Percentiles rank a stretch among this genome's conserved stretches.
Evolutionary conservation across 2,329 filamentous ascomycete species (phyloP).

Genomic region (Nemania diffusa): DNA sequence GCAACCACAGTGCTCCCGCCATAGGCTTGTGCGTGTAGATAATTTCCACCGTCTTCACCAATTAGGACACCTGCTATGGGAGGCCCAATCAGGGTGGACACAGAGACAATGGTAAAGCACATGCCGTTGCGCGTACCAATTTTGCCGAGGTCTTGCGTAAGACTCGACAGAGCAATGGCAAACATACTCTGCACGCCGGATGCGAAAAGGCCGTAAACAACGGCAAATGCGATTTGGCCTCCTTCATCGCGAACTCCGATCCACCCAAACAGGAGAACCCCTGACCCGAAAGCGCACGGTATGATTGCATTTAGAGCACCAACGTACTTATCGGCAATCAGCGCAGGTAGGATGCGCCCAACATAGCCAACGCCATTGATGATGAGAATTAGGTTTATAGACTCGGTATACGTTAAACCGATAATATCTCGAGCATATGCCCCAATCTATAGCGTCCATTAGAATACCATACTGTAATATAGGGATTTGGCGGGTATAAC

Average conservation of each 20-base stretch:
- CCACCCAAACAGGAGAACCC: slow-evolving; percentile 24
- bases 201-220: slow-evolving; percentile 29
- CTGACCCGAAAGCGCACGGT: slow-evolving; percentile 9
- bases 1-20: slow-evolving; percentile 29
- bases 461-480: neutral
- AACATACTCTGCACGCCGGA: slow-evolving; percentile 32
- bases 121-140: slow-evolving; percentile 63
- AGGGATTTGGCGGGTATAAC: neutral
- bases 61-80: slow-evolving; percentile 63
- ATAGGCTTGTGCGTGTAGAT: slow-evolving; percentile 57
- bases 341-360: slow-evolving; percentile 19
- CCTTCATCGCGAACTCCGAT: slow-evolving; percentile 6
- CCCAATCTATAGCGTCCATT: slow-evolving; percentile 2
- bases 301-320: slow-evolving; percentile 23
- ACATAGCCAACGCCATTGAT: slow-evolving; percentile 25
- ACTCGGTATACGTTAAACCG: slow-evolving; percentile 8
- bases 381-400: slow-evolving; percentile 25
- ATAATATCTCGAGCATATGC: slow-evolving; percentile 22
- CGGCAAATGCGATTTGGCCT: slow-evolving; percentile 12
- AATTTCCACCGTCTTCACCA: slow-evolving; percentile 54
- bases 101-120: slow-evolving; percentile 60
- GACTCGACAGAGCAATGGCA: slow-evolving; percentile 30
- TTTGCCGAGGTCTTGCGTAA: slow-evolving; percentile 48
- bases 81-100: slow-evolving; percentile 62
- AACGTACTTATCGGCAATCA: slow-evolving; percentile 22